Percentiles rank a stretch among this genome's conserved stretches.
phyloP scores from a whole-genome alignment of 2,329 filamentous ascomycete species.

The Xylaria sp. region DNA sequence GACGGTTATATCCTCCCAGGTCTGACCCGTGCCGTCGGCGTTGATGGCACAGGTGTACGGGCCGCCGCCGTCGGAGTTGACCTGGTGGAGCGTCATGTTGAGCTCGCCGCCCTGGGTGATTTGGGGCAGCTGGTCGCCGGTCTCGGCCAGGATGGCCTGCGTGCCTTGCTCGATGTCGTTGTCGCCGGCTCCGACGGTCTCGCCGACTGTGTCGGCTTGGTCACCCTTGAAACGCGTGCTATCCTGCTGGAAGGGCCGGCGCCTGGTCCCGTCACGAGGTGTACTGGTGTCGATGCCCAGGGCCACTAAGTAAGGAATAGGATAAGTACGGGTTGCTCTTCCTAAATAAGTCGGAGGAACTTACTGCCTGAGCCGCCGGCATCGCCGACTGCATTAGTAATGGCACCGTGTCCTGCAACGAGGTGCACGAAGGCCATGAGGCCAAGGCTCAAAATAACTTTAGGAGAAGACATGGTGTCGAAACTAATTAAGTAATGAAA shows the following conservation, averaged over 20 bases:
- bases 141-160: slow-evolving; percentile 66
- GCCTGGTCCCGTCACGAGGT: slow-evolving; percentile 69
- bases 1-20: slow-evolving; percentile 66
- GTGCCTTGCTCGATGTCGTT: slow-evolving; percentile 69
- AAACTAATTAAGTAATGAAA: slow-evolving; percentile 10
- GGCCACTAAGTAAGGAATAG: slow-evolving; percentile 47
- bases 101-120: slow-evolving; percentile 66
- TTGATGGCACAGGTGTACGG: slow-evolving; percentile 75
- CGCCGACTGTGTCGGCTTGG: slow-evolving; percentile 64
- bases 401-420: slow-evolving; percentile 70
- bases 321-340: slow-evolving; percentile 3
- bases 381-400: slow-evolving; percentile 68
- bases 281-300: slow-evolving; percentile 64
- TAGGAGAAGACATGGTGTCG: slow-evolving; percentile 46
- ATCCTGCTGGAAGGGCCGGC: slow-evolving; percentile 72
- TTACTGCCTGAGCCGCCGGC: slow-evolving; percentile 65
- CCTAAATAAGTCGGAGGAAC: neutral
- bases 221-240: slow-evolving; percentile 69
- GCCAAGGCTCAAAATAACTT: slow-evolving; percentile 53
- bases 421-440: slow-evolving; percentile 65
- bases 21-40: slow-evolving; percentile 64
- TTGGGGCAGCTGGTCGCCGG: slow-evolving; percentile 68
- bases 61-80: slow-evolving; percentile 74
- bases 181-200: slow-evolving; percentile 66
- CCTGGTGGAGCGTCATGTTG: slow-evolving; percentile 73